phyloP scores from a whole-genome alignment of 768 basidiomycete species.

The Astraeus odoratus region DNA sequence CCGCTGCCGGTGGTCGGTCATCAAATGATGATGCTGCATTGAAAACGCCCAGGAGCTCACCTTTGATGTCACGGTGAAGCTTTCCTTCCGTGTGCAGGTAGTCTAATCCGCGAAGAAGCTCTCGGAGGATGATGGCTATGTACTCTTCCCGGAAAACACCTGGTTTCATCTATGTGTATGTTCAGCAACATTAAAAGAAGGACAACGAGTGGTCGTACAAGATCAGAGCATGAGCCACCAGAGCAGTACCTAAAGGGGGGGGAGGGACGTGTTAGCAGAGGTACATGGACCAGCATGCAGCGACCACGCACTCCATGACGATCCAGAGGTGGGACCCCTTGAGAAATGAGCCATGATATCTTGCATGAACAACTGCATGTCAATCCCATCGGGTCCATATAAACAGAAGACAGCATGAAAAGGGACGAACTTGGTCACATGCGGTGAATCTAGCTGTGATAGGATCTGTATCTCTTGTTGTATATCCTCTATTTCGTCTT shows the following conservation, averaged over 20 bases:
- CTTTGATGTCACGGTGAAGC: slow-evolving; percentile 99
- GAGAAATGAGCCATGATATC: slow-evolving; percentile 94
- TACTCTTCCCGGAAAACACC: slow-evolving; percentile 98
- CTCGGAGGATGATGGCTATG: slow-evolving; percentile 93
- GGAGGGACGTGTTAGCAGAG: slow-evolving; percentile 6
- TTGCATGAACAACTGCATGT: slow-evolving; percentile 28
- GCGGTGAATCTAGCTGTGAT: slow-evolving; percentile 90
- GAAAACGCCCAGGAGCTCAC: slow-evolving; percentile 31
- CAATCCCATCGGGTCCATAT: slow-evolving; percentile 28
- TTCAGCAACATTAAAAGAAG: slow-evolving; percentile 4
- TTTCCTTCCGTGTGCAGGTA: slow-evolving; percentile 96
- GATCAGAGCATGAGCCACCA: slow-evolving; percentile 94
- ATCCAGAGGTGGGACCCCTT: slow-evolving; percentile 98
- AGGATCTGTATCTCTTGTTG: slow-evolving; percentile 99
- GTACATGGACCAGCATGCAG: slow-evolving; percentile 1
- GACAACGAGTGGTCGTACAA: slow-evolving; percentile 46
- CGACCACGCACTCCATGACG: slow-evolving; percentile 79
- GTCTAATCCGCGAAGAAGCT: slow-evolving; percentile 86
- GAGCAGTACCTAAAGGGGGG: slow-evolving; percentile 84
- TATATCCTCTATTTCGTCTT: slow-evolving; percentile 99
- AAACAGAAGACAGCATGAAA: slow-evolving; percentile 13
- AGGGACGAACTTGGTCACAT: slow-evolving; percentile 82
- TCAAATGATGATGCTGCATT: not conserved
- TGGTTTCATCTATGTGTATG: slow-evolving; percentile 79
- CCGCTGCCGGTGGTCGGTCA: slow-evolving; percentile 45